Conservation (phyloP, 257 asterid genomes). For the Penstemon eatonii region DNA sequence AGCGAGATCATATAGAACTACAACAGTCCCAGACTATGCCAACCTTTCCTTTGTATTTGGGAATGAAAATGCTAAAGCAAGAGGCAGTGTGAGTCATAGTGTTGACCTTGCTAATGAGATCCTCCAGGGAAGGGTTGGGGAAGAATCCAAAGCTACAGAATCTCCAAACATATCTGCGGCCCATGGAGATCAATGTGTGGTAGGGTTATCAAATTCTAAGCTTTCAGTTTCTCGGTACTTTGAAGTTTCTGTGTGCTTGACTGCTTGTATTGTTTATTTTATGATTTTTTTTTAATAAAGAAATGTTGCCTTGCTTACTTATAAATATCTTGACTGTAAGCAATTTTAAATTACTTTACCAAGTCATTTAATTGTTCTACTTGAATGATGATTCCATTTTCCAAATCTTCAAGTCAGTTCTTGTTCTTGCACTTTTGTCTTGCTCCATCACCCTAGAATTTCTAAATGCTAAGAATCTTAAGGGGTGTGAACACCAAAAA, state of each 20-base stretch:
- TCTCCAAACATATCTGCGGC: neutral
- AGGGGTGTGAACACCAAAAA: too few species aligned
- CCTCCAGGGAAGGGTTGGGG: neutral
- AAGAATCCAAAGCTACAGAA: neutral
- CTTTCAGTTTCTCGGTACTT: neutral
- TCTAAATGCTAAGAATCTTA: too few species aligned
- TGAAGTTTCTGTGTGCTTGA: neutral
- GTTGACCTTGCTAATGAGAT: neutral
- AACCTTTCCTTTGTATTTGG: neutral
- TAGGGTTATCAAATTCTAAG: neutral
- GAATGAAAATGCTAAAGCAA: neutral
- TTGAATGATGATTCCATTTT: neutral
- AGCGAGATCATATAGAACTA: neutral
- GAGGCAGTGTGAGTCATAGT: neutral
- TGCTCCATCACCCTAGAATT: neutral
- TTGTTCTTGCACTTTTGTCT: neutral
- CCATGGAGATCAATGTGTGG: constrained; percentile 4
- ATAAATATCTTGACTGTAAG: neutral
- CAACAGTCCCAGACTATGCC: constrained; percentile 4
- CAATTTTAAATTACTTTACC: neutral
- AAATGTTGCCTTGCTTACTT: neutral
- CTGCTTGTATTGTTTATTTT: neutral
- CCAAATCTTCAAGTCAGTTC: neutral
- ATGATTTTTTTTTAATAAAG: neutral
- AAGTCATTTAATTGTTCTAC: too few species aligned